Conservation (phyloP, 31 red algal genomes). For the Odonthalia washingtoniensis region DNA sequence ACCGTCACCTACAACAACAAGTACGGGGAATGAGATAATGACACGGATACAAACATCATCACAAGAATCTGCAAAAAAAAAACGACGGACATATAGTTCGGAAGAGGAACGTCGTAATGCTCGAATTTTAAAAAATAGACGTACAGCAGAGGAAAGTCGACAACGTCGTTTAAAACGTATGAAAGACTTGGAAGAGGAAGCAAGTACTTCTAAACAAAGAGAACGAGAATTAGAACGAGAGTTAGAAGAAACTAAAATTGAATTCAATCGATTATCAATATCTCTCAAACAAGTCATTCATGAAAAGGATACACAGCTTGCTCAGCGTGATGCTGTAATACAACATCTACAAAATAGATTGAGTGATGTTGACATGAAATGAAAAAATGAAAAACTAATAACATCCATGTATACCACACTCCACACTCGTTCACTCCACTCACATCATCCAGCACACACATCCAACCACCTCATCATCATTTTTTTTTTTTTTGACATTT, state of each 20-base stretch:
- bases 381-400: too few species aligned
- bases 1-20: too few species aligned
- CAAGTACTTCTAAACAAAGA: conserved; percentile 38
- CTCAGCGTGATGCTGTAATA: not conserved
- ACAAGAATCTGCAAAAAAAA: conserved; percentile 56
- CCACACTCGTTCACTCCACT: too few species aligned
- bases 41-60: too few species aligned
- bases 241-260: conserved; percentile 32
- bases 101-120: conserved; percentile 81
- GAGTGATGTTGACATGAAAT: too few species aligned
- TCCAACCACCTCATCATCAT: too few species aligned
- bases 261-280: not conserved
- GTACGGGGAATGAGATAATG: too few species aligned
- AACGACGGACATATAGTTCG: conserved; percentile 63
- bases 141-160: conserved; percentile 81
- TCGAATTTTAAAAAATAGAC: conserved; percentile 76
- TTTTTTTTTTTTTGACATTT: too few species aligned
- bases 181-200: conserved; percentile 71
- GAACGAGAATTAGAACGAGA: conserved; percentile 62
- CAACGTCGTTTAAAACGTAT: conserved; percentile 78
- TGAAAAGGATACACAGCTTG: conserved; percentile 52
- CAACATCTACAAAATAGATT: not conserved
- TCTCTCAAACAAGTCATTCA: conserved; percentile 35
- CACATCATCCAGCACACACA: too few species aligned
- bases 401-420: too few species aligned